These are phyloP conservation scores for Mallotus repandus DNA, from an alignment of 441 rosid species.

Conservation along the genomic window DNA sequence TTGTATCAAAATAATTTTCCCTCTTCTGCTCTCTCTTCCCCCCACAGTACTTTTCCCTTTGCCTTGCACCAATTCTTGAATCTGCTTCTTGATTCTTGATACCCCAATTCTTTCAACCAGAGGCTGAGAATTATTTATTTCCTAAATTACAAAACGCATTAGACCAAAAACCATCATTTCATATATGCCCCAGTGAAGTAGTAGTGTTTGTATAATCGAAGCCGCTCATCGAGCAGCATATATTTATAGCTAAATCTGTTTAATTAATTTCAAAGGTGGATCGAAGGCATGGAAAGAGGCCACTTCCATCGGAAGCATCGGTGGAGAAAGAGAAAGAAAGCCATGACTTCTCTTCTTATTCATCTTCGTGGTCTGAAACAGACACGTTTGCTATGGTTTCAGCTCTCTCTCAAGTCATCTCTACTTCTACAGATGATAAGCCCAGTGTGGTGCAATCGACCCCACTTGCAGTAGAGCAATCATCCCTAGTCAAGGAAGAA, in stretches of 20 bases:
- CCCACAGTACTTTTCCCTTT: not conserved
- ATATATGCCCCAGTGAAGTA: not conserved
- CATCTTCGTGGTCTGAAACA: constrained; percentile 51
- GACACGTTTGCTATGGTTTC: constrained; percentile 85
- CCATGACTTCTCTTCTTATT: constrained; percentile 29
- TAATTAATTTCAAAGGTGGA: constrained; percentile 54
- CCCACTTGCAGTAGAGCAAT: constrained; percentile 18
- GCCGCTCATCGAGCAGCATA: no score
- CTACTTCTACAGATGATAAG: constrained; percentile 30
- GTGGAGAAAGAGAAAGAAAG: constrained; percentile 47
- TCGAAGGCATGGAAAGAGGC: constrained; percentile 90
- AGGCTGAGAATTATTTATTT: not conserved
- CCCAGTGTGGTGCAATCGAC: constrained; percentile 27
- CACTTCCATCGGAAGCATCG: constrained; percentile 75
- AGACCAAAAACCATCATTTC: not conserved
- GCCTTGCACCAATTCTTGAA: not conserved
- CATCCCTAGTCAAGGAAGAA: constrained; percentile 40
- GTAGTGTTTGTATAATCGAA: no score
- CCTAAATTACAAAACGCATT: not conserved
- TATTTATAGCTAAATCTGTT: no score
- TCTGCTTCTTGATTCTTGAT: constrained; percentile 5
- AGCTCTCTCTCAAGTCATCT: constrained; percentile 57
- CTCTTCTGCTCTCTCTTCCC: not conserved
- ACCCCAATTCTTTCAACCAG: not conserved
- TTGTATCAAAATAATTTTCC: not conserved